Evolutionary conservation across 2,329 filamentous ascomycete genomes (phyloP).

Genomic region (Penicillium brevicompactum): DNA sequence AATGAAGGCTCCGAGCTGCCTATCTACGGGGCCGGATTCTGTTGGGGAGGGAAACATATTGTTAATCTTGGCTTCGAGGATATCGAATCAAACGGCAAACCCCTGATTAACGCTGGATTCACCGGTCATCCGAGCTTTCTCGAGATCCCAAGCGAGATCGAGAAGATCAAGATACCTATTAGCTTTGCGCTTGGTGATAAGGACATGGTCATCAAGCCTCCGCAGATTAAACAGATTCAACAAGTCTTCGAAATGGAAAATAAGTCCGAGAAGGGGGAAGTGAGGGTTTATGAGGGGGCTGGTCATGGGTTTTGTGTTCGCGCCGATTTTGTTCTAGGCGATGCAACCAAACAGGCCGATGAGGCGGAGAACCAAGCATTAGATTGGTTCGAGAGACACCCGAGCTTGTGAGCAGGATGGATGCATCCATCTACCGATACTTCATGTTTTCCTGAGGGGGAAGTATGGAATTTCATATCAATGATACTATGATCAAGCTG

Average conservation of each 20-base stretch:
- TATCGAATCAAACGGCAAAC: slow-evolving; percentile 39
- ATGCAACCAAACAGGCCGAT: slow-evolving; percentile 23
- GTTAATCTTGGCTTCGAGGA: slow-evolving; percentile 51
- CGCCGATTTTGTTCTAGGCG: slow-evolving; percentile 23
- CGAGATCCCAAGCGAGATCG: neutral
- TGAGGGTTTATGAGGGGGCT: slow-evolving; percentile 28
- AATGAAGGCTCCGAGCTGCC: slow-evolving; percentile 37
- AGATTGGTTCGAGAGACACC: slow-evolving; percentile 13
- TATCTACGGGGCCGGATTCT: slow-evolving; percentile 62
- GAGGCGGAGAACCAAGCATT: slow-evolving; percentile 32
- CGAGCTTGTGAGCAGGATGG: neutral
- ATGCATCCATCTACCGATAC: neutral
- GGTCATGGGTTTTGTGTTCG: slow-evolving; percentile 33
- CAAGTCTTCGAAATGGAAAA: neutral
- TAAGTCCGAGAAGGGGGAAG: slow-evolving; percentile 45
- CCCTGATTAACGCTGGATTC: neutral
- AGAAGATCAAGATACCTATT: slow-evolving; percentile 2
- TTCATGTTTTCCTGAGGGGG: neutral
- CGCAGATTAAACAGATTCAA: neutral
- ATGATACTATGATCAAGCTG: too few species aligned
- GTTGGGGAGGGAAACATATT: slow-evolving; percentile 63
- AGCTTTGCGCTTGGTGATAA: slow-evolving; percentile 1
- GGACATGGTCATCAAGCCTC: neutral
- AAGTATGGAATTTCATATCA: too few species aligned
- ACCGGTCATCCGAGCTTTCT: slow-evolving; percentile 3